These are phyloP conservation scores for Hypoxylon sp. DNA, from an alignment of 2,329 filamentous ascomycete species.

Conservation along the genomic window DNA sequence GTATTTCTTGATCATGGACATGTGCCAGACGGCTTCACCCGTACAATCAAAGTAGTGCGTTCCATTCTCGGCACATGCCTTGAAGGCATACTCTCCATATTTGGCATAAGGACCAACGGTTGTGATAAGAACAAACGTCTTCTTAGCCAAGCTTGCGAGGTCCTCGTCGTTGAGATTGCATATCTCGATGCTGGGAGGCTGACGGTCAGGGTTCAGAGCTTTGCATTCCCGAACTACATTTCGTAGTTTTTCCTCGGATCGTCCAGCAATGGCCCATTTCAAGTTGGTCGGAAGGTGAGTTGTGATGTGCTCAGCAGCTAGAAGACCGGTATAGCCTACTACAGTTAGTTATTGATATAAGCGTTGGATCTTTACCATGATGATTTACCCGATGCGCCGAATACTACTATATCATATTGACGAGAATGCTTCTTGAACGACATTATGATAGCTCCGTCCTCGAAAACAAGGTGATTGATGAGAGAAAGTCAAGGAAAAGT, in stretches of 20 bases:
- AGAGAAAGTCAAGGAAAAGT: constrained; percentile 1
- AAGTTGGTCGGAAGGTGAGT: constrained; percentile 43
- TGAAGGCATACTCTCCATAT: constrained; percentile 67
- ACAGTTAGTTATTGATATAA: constrained; percentile 12
- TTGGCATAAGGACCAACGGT: constrained; percentile 67
- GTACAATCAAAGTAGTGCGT: constrained; percentile 73
- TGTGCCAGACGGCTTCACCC: constrained; percentile 66
- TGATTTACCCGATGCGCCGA: constrained; percentile 63
- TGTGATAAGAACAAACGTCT: constrained; percentile 64
- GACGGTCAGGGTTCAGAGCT: constrained; percentile 71
- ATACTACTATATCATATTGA: constrained; percentile 65
- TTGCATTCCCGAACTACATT: constrained; percentile 72
- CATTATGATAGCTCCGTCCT: constrained; percentile 49
- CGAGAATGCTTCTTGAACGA: constrained; percentile 59
- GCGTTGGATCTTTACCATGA: constrained; percentile 1
- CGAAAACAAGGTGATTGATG: neutral
- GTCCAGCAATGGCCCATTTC: constrained; percentile 47
- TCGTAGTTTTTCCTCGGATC: constrained; percentile 65
- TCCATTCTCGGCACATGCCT: constrained; percentile 67
- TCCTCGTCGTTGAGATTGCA: constrained; percentile 57
- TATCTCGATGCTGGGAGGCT: constrained; percentile 59
- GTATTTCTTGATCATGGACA: constrained; percentile 69
- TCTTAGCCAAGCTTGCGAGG: constrained; percentile 60
- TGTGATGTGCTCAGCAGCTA: constrained; percentile 46
- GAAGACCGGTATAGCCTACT: constrained; percentile 46